Evolutionary conservation across 306 rosid genomes (phyloP).

Genomic region (Hippophae rhamnoides): DNA sequence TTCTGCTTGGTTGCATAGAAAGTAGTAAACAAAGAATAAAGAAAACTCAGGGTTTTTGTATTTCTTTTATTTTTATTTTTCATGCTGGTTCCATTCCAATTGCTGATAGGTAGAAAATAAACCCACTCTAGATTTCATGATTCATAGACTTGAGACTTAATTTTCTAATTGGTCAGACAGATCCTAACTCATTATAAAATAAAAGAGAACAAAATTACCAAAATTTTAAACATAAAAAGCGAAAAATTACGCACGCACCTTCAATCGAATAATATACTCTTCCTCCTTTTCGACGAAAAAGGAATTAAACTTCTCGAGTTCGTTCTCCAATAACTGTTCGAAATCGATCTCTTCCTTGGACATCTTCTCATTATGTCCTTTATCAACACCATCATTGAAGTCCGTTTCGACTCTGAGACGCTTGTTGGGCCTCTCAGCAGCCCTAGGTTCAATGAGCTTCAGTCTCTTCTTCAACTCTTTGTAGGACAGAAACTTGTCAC

Average conservation of each 20-base stretch:
- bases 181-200: background rate
- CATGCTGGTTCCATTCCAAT: too few relatives aligned
- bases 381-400: conserved; percentile 1
- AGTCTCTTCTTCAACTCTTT: conserved; percentile 86
- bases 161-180: conserved; percentile 16
- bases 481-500: conserved; percentile 86
- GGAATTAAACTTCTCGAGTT: conserved; percentile 80
- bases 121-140: too few relatives aligned
- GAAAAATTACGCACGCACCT: conserved; percentile 35
- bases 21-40: too few relatives aligned
- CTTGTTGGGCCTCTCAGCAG: conserved; percentile 37
- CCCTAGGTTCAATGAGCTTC: conserved; percentile 60
- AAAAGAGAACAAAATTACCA: too few relatives aligned
- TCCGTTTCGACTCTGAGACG: conserved; percentile 33
- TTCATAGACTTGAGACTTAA: background rate
- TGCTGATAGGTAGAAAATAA: too few relatives aligned
- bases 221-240: too few relatives aligned
- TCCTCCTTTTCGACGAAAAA: conserved; percentile 96
- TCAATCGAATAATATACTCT: conserved; percentile 81
- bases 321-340: conserved; percentile 53
- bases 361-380: conserved; percentile 21
- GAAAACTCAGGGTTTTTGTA: background rate
- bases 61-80: too few relatives aligned
- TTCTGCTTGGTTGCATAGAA: background rate
- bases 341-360: conserved; percentile 66